phyloP scores from a whole-genome alignment of 2,329 filamentous ascomycete genomes.

The Mollisiaceae sp. region DNA sequence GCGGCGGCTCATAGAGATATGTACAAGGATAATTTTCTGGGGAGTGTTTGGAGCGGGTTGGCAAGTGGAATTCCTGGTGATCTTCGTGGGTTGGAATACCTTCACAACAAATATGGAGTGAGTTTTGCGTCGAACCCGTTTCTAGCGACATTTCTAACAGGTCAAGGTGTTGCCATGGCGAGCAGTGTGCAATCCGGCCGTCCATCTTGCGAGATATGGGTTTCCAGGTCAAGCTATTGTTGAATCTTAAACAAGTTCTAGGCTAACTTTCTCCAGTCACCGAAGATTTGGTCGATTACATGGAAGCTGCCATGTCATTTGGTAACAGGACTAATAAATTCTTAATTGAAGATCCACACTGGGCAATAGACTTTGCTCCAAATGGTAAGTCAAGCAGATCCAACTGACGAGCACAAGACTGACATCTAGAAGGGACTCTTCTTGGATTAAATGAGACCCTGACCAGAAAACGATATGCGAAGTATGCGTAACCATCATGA shows the following conservation, averaged over 20 bases:
- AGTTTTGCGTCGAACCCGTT: conserved; percentile 24
- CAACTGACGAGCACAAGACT: conserved; percentile 2
- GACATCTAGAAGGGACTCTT: conserved; percentile 50
- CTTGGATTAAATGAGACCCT: conserved; percentile 66
- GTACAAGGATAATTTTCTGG: conserved; percentile 73
- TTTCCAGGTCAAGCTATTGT: conserved; percentile 52
- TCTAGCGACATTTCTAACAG: conserved; percentile 2
- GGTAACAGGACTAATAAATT: conserved; percentile 55
- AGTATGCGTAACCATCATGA: conserved; percentile 40
- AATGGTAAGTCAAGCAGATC: conserved; percentile 50
- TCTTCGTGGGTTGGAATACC: conserved; percentile 76
- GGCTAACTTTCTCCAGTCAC: conserved; percentile 55
- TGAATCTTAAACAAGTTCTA: not conserved
- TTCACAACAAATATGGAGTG: conserved; percentile 75
- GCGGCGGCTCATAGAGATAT: conserved; percentile 82
- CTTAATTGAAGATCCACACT: conserved; percentile 63
- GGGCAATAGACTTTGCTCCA: conserved; percentile 73
- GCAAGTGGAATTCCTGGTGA: conserved; percentile 76
- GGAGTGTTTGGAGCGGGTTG: conserved; percentile 74
- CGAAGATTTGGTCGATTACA: conserved; percentile 76
- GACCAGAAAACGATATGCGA: conserved; percentile 67
- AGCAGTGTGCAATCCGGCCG: conserved; percentile 73
- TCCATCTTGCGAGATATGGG: conserved; percentile 73
- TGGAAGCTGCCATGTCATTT: conserved; percentile 54
- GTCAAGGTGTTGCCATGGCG: conserved; percentile 67